Percentiles rank a stretch among this genome's conserved stretches.
These are phyloP conservation scores for Claviceps cyperi DNA, from an alignment of 2,329 filamentous ascomycete genomes.

Conservation along the genomic window DNA sequence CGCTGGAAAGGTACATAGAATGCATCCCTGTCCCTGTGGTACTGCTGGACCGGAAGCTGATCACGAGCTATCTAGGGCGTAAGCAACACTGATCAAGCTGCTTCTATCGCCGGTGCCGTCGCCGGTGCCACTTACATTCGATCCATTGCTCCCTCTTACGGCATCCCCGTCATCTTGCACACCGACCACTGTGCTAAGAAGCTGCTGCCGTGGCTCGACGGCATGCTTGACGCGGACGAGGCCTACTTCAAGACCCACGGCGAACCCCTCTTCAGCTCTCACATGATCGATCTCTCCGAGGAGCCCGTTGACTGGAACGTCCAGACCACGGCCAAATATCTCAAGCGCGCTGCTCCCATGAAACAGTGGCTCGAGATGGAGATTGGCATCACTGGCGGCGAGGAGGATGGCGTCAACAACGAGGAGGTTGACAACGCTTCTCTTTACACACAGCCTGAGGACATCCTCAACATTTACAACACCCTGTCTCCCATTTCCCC, in stretches of 20 bases:
- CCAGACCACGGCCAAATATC: slow-evolving; percentile 78
- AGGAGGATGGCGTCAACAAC: slow-evolving; percentile 98
- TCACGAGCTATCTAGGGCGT: slow-evolving; percentile 39
- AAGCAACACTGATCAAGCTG: slow-evolving; percentile 65
- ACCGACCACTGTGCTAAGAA: slow-evolving; percentile 99
- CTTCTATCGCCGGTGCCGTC: slow-evolving; percentile 75
- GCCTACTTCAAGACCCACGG: slow-evolving; percentile 84
- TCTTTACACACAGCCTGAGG: slow-evolving; percentile 95
- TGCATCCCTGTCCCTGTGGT: background rate
- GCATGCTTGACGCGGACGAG: slow-evolving; percentile 91
- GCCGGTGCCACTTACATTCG: slow-evolving; percentile 92
- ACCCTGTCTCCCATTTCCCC: slow-evolving; percentile 72
- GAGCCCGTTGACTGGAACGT: slow-evolving; percentile 86
- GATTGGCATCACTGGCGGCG: slow-evolving; percentile 75
- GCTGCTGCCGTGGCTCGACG: slow-evolving; percentile 94
- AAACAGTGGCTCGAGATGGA: slow-evolving; percentile 99
- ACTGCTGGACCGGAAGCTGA: background rate
- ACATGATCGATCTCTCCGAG: slow-evolving; percentile 98
- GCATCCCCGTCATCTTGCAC: slow-evolving; percentile 83
- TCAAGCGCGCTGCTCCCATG: slow-evolving; percentile 88
- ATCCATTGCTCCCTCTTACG: slow-evolving; percentile 72
- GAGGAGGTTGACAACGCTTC: slow-evolving; percentile 93
- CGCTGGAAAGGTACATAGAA: slow-evolving; percentile 54
- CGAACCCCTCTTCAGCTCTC: slow-evolving; percentile 85
- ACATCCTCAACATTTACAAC: slow-evolving; percentile 85